Percentiles rank a stretch among this genome's conserved stretches.
These are phyloP conservation scores for Pelomyxa schiedti DNA, from an alignment of 78 protist species.

Conservation along the genomic window DNA sequence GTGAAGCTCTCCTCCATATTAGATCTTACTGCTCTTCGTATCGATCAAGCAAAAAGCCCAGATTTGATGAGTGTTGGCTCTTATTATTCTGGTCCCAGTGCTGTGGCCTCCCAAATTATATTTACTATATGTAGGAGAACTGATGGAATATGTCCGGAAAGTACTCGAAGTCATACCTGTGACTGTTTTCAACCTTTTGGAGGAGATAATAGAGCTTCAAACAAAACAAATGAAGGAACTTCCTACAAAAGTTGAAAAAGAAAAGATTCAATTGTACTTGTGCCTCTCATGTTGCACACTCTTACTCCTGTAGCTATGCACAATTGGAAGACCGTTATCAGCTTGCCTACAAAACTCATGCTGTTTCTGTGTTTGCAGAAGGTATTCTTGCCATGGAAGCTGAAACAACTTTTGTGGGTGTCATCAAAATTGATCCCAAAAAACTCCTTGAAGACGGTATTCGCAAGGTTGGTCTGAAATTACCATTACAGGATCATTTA, in stretches of 20 bases:
- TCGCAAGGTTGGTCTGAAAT: constrained; percentile 67
- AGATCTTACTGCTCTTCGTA: constrained; percentile 85
- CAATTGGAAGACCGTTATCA: constrained; percentile 79
- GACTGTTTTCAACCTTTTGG: constrained; percentile 62
- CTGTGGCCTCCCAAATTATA: background rate
- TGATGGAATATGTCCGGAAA: constrained; percentile 69
- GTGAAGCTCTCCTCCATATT: constrained; percentile 84
- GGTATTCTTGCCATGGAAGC: constrained; percentile 97
- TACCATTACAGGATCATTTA: constrained; percentile 88
- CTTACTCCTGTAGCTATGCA: constrained; percentile 21
- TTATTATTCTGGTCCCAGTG: constrained; percentile 66
- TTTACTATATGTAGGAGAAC: background rate
- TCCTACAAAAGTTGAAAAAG: constrained; percentile 74
- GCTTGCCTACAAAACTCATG: constrained; percentile 68
- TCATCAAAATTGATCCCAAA: constrained; percentile 55
- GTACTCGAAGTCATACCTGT: constrained; percentile 89
- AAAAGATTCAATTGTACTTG: constrained; percentile 56
- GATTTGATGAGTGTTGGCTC: constrained; percentile 82
- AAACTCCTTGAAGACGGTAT: constrained; percentile 74
- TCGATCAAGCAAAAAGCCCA: constrained; percentile 65
- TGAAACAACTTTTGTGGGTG: constrained; percentile 86
- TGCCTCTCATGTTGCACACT: too few species aligned
- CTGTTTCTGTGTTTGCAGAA: constrained; percentile 78
- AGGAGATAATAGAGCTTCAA: constrained; percentile 66
- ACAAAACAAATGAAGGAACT: constrained; percentile 51